phyloP scores from a whole-genome alignment of 106 monocot genomes.

The Apostasia shenzhenica region DNA sequence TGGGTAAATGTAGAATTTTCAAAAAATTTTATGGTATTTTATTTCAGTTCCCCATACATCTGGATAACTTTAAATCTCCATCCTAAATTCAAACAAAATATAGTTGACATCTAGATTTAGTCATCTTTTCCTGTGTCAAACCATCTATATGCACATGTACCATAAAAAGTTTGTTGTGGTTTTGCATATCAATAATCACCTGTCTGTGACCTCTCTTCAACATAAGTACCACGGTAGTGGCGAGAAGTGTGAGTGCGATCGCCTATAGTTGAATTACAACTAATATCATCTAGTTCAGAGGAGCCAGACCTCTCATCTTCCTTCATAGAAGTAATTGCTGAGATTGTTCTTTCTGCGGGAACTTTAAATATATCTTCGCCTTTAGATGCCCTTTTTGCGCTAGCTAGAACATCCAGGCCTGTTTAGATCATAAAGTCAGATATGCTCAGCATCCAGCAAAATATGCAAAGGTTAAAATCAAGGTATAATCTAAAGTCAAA shows the following conservation, averaged over 20 bases:
- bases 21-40: too few relatives aligned
- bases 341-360: conserved; percentile 32
- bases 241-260: conserved; percentile 26
- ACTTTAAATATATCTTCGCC: conserved; percentile 40
- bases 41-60: too few relatives aligned
- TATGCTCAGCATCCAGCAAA: conserved; percentile 1
- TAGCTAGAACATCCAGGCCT: conserved; percentile 80
- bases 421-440: neutral
- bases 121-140: too few relatives aligned
- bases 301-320: conserved; percentile 42
- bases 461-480: neutral
- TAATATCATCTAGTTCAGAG: conserved; percentile 15
- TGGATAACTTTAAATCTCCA: too few relatives aligned
- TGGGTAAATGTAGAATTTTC: too few relatives aligned
- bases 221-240: conserved; percentile 51
- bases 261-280: conserved; percentile 3
- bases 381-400: conserved; percentile 36
- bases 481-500: neutral
- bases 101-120: too few relatives aligned
- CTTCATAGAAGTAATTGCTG: conserved; percentile 28
- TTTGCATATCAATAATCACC: conserved; percentile 11
- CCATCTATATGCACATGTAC: too few relatives aligned
- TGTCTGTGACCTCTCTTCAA: conserved; percentile 29
- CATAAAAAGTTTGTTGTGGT: too few relatives aligned
- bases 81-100: too few relatives aligned